Conservation (phyloP, 257 asterid species). For the Ilex aquifolium region DNA sequence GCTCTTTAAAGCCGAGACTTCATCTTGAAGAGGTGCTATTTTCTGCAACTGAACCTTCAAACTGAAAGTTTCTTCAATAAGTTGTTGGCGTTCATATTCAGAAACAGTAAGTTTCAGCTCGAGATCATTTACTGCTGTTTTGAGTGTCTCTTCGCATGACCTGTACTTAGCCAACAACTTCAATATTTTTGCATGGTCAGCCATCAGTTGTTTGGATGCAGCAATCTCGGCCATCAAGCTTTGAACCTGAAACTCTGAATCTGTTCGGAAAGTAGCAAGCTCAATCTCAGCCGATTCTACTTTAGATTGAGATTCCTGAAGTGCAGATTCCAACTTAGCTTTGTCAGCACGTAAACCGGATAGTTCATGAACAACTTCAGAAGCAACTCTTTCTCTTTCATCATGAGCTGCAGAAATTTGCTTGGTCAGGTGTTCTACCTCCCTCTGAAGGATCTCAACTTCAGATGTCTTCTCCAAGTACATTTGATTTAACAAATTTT, state of each 20-base stretch:
- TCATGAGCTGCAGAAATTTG: conserved; percentile 25
- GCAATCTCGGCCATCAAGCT: conserved; percentile 37
- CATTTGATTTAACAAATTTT: conserved; percentile 20
- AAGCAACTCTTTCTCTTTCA: conserved; percentile 39
- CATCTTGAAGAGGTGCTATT: conserved; percentile 44
- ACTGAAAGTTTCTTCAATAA: conserved; percentile 39
- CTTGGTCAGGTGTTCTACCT: conserved; percentile 31
- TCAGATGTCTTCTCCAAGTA: conserved; percentile 26
- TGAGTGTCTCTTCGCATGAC: conserved; percentile 58
- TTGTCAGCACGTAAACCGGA: conserved; percentile 40
- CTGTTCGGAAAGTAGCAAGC: conserved; percentile 19
- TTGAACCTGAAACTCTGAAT: conserved; percentile 33
- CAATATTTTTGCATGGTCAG: conserved; percentile 44
- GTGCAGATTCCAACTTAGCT: conserved; percentile 34
- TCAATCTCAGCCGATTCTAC: conserved; percentile 27
- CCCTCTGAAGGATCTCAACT: conserved; percentile 31
- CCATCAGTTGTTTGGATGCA: conserved; percentile 31
- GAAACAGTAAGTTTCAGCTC: conserved; percentile 71
- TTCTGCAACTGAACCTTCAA: conserved; percentile 52
- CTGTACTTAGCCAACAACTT: conserved; percentile 43
- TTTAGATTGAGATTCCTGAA: conserved; percentile 34
- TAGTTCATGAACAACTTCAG: conserved; percentile 30
- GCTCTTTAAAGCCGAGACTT: conserved; percentile 36
- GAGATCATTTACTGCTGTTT: conserved; percentile 49
- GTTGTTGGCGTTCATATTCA: conserved; percentile 57